Evolutionary conservation across 768 basidiomycete genomes (phyloP).

Genomic region (Gloeophyllum trabeum): DNA sequence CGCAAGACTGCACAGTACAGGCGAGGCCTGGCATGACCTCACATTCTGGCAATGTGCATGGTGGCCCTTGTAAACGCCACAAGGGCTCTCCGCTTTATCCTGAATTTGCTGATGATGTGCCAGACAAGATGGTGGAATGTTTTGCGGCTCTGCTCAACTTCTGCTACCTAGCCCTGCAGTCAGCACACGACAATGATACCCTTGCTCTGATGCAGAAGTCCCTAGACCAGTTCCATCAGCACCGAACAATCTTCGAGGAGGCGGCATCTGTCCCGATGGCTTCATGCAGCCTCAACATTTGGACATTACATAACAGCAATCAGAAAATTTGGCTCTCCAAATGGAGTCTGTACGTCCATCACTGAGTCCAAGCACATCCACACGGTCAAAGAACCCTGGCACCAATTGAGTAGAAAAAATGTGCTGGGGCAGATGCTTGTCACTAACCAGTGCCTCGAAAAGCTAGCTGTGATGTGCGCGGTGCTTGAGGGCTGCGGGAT

Average conservation of each 20-base stretch:
- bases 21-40: too few relatives aligned
- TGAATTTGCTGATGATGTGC: slow-evolving; percentile 4
- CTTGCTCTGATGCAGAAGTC: slow-evolving; percentile 7
- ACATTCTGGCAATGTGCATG: too few relatives aligned
- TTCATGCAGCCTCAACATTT: slow-evolving; percentile 17
- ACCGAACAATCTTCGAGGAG: slow-evolving; percentile 8
- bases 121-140: slow-evolving; percentile 5
- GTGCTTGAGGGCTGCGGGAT: slow-evolving; percentile 3
- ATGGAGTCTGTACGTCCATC: slow-evolving; percentile 11
- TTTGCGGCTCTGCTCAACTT: slow-evolving; percentile 12
- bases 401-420: slow-evolving; percentile 17
- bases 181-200: not conserved
- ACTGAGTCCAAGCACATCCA: slow-evolving; percentile 14
- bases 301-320: slow-evolving; percentile 14
- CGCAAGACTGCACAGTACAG: too few relatives aligned
- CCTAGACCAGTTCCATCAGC: slow-evolving; percentile 6
- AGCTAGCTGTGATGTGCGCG: slow-evolving; percentile 13
- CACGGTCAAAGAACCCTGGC: slow-evolving; percentile 20
- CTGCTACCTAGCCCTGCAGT: slow-evolving; percentile 11
- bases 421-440: slow-evolving; percentile 24
- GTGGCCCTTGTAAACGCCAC: too few relatives aligned
- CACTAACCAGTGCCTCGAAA: slow-evolving; percentile 12
- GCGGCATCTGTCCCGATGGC: slow-evolving; percentile 8
- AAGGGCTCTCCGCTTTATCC: too few relatives aligned
- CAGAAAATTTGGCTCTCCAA: slow-evolving; percentile 13